These are phyloP conservation scores for Typha latifolia DNA, from an alignment of 176 grass and related monocot genomes.

Conservation along the genomic window DNA sequence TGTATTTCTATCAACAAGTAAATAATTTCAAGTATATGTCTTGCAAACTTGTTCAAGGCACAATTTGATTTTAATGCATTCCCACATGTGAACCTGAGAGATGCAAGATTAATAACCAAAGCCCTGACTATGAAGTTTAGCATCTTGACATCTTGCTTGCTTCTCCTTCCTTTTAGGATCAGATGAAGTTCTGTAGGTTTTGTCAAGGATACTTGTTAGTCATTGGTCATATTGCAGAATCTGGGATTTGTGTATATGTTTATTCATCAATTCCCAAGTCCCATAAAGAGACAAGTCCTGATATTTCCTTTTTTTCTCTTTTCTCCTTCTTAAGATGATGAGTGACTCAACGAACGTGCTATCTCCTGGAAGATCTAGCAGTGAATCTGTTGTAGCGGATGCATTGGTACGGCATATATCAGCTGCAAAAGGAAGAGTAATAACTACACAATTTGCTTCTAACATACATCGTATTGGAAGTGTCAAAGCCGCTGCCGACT, in stretches of 20 bases:
- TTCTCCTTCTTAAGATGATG: slow-evolving; percentile 75
- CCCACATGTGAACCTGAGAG: too few species aligned
- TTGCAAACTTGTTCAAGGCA: too few species aligned
- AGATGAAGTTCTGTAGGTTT: too few species aligned
- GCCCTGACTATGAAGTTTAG: too few species aligned
- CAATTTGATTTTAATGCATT: too few species aligned
- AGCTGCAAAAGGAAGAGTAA: slow-evolving; percentile 93
- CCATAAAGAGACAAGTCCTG: neutral
- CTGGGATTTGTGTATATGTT: neutral
- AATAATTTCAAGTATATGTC: too few species aligned
- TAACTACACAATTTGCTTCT: slow-evolving; percentile 97
- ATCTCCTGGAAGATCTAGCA: slow-evolving; percentile 95
- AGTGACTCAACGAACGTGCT: slow-evolving; percentile 97
- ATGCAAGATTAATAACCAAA: too few species aligned
- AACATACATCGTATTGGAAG: slow-evolving; percentile 99
- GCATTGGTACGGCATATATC: slow-evolving; percentile 69
- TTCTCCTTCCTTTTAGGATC: too few species aligned
- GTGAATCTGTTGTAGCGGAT: slow-evolving; percentile 88
- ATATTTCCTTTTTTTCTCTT: neutral
- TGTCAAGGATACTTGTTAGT: too few species aligned
- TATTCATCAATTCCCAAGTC: neutral
- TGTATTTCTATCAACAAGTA: too few species aligned
- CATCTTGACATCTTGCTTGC: too few species aligned
- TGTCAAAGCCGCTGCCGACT: slow-evolving; percentile 93
- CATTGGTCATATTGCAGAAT: too few species aligned